Evolutionary conservation across 2,329 filamentous ascomycete species (phyloP).

Genomic region (Cladorrhinum sp.): DNA sequence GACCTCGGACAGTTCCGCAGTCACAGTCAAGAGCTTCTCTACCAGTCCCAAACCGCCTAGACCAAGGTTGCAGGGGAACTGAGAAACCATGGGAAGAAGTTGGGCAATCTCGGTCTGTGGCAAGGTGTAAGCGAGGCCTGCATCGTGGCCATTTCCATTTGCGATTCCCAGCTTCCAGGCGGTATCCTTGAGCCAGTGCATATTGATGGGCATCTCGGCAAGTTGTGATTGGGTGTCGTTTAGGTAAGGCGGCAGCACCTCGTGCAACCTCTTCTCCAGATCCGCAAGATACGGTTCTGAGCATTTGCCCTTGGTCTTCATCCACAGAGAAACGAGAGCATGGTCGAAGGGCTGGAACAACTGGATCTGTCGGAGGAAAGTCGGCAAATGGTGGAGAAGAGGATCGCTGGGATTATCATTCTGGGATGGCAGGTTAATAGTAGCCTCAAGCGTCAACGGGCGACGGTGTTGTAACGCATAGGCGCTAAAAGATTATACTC

Average conservation of each 20-base stretch:
- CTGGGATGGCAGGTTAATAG: conserved; percentile 62
- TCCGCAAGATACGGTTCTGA: conserved; percentile 54
- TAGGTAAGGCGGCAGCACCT: conserved; percentile 51
- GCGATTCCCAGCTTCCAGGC: conserved; percentile 60
- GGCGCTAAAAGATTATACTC: conserved; percentile 44
- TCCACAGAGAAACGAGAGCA: conserved; percentile 62
- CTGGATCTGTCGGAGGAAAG: conserved; percentile 59
- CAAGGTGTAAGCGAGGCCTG: conserved; percentile 59
- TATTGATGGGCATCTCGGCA: conserved; percentile 55
- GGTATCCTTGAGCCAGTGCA: conserved; percentile 64
- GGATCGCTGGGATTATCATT: conserved; percentile 59
- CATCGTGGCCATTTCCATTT: conserved; percentile 50
- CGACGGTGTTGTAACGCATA: conserved; percentile 70
- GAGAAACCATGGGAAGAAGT: conserved; percentile 63
- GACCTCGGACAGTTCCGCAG: conserved; percentile 69
- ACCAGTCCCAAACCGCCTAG: conserved; percentile 72
- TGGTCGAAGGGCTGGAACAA: conserved; percentile 67
- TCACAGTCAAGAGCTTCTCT: conserved; percentile 76
- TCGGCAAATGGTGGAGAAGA: conserved; percentile 49
- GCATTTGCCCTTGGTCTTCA: conserved; percentile 58
- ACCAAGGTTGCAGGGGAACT: conserved; percentile 72
- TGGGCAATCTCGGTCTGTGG: conserved; percentile 59
- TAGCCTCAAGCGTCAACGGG: conserved; percentile 67
- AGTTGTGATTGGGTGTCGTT: conserved; percentile 52
- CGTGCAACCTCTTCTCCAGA: conserved; percentile 61